Percentiles rank a stretch among this genome's conserved stretches.
phyloP scores from a whole-genome alignment of 2,329 filamentous ascomycete genomes.

The Scedosporium dehoogii region DNA sequence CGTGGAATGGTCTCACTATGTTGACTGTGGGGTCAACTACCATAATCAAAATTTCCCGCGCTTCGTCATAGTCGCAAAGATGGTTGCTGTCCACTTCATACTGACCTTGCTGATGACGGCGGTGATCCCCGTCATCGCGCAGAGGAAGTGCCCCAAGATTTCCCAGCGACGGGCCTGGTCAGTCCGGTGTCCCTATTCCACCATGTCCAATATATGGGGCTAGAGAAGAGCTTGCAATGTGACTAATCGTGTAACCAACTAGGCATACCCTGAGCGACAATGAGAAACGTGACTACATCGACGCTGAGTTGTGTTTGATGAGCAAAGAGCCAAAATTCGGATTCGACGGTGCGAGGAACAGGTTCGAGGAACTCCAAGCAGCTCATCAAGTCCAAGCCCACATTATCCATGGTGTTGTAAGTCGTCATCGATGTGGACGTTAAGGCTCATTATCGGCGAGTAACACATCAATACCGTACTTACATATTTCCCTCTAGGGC shows the following conservation, averaged over 20 bases:
- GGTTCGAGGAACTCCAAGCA: constrained; percentile 12
- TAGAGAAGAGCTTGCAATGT: neutral
- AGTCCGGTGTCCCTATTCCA: neutral
- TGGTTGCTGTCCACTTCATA: neutral
- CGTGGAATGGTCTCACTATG: neutral
- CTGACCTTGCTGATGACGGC: neutral
- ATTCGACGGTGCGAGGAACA: constrained; percentile 8
- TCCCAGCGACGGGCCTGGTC: neutral
- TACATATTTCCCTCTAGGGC: neutral
- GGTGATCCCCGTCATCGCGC: neutral
- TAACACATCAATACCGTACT: neutral
- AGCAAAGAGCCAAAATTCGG: constrained; percentile 7
- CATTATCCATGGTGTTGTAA: constrained; percentile 10
- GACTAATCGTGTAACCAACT: neutral
- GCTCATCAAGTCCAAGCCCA: constrained; percentile 10
- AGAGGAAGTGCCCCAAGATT: neutral
- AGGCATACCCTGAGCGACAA: constrained; percentile 11
- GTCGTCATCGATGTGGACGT: neutral
- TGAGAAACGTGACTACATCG: constrained; percentile 12
- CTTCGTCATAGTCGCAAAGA: neutral
- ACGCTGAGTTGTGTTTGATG: constrained; percentile 12
- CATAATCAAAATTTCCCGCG: neutral
- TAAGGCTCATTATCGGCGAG: too few species aligned
- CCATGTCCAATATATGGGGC: neutral
- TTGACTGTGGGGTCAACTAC: neutral